Evolutionary conservation across 345 rosid genomes (phyloP).

Genomic region (Melaleuca alternifolia): DNA sequence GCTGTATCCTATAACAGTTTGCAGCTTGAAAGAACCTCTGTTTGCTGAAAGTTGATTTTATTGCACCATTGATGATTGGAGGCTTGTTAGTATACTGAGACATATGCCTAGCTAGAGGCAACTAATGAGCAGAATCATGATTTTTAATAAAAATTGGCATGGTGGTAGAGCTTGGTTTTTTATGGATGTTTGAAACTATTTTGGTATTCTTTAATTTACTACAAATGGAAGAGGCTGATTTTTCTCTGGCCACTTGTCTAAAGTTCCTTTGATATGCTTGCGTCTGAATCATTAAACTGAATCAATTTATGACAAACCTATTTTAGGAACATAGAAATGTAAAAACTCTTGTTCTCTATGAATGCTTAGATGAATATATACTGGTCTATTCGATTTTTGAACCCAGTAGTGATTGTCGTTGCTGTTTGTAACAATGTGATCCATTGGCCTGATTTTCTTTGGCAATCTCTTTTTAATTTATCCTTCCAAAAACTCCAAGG

Average conservation of each 20-base stretch:
- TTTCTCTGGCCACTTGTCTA: background rate
- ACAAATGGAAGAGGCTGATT: background rate
- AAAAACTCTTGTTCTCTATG: background rate
- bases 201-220: background rate
- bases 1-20: background rate
- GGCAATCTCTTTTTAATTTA: background rate
- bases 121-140: background rate
- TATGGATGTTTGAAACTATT: background rate
- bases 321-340: background rate
- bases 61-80: background rate
- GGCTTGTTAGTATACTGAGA: background rate
- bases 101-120: background rate
- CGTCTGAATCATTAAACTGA: background rate
- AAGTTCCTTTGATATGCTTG: background rate
- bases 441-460: background rate
- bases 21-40: background rate
- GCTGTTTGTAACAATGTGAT: background rate
- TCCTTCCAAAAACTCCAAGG: background rate
- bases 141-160: background rate
- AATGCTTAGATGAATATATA: background rate
- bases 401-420: background rate
- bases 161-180: background rate
- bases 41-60: background rate
- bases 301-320: background rate
- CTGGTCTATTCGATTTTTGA: background rate